Evolutionary conservation across 495 filamentous ascomycete species (phyloP).

Genomic region (Beverwykella pulmonaria): DNA sequence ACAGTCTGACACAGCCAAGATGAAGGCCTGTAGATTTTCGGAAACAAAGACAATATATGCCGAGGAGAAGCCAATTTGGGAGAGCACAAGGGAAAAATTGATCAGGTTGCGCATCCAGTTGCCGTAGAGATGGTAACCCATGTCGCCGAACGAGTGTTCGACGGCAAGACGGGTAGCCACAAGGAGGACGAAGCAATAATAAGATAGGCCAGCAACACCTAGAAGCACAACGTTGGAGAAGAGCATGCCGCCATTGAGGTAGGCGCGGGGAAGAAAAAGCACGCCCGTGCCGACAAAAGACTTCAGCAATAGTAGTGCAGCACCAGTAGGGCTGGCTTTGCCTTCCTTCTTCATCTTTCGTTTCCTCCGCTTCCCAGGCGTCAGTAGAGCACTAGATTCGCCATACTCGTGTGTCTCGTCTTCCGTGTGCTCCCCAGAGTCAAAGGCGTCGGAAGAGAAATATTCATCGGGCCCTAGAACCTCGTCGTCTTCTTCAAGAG

Average conservation of each 20-base stretch:
- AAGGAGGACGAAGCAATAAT: slow-evolving; percentile 94
- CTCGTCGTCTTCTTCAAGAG: slow-evolving; percentile 94
- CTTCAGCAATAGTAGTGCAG: slow-evolving; percentile 83
- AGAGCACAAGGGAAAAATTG: slow-evolving; percentile 85
- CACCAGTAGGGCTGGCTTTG: slow-evolving; percentile 70
- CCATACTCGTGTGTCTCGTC: slow-evolving; percentile 70
- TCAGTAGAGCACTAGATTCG: slow-evolving; percentile 80
- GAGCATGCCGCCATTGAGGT: slow-evolving; percentile 94
- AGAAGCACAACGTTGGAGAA: slow-evolving; percentile 92
- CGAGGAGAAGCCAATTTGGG: slow-evolving; percentile 91
- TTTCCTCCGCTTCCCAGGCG: slow-evolving; percentile 68
- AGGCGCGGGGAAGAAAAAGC: slow-evolving; percentile 90
- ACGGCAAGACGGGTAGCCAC: slow-evolving; percentile 83
- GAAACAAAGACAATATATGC: slow-evolving; percentile 99
- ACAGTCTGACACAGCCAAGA: slow-evolving; percentile 81
- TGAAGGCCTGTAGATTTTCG: slow-evolving; percentile 93
- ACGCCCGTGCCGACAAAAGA: slow-evolving; percentile 98
- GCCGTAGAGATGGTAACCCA: slow-evolving; percentile 89
- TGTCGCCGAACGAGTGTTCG: slow-evolving; percentile 91
- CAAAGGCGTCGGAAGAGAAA: slow-evolving; percentile 70
- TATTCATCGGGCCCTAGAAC: slow-evolving; percentile 81
- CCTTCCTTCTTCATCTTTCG: slow-evolving; percentile 72
- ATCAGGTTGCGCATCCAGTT: slow-evolving; percentile 86
- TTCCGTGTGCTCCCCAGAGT: slow-evolving; percentile 48
- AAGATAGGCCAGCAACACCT: slow-evolving; percentile 79